A percentile compares a stretch with the other conserved stretches of the same genome.
Evolutionary conservation across 1,139 yeast species (phyloP).

Genomic region (Blastobotrys persicus): DNA sequence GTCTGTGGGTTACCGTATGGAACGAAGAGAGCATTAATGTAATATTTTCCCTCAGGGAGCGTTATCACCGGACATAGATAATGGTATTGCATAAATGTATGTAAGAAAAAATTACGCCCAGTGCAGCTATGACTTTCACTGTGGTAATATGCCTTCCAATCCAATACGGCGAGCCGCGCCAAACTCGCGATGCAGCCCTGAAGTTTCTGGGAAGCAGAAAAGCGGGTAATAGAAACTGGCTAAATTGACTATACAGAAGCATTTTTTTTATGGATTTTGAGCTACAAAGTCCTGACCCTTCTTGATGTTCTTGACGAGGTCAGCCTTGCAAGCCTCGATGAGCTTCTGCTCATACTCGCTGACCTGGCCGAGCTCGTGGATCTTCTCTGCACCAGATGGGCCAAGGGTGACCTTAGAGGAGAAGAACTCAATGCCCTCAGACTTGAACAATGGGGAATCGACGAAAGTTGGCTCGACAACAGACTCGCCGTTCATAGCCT

Average conservation of each 20-base stretch:
- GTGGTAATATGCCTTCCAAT: not conserved
- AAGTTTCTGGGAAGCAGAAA: too few species aligned
- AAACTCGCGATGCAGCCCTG: too few species aligned
- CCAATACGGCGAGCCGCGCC: too few species aligned
- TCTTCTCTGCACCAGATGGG: conserved; percentile 80
- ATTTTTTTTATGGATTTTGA: conserved; percentile 40
- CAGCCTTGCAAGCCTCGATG: conserved; percentile 46
- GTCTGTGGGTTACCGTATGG: too few species aligned
- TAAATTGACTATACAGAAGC: too few species aligned
- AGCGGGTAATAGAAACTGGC: too few species aligned
- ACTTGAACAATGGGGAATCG: conserved; percentile 75
- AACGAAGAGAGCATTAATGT: too few species aligned
- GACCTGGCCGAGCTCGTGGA: conserved; percentile 71
- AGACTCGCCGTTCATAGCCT: conserved; percentile 50
- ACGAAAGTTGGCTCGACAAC: conserved; percentile 62
- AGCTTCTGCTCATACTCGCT: conserved; percentile 79
- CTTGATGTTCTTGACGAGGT: conserved; percentile 56
- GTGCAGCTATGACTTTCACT: not conserved
- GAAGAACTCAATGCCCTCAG: conserved; percentile 86
- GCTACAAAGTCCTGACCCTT: conserved; percentile 65
- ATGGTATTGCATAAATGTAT: too few species aligned
- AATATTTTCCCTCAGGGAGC: not conserved
- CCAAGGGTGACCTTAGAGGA: conserved; percentile 90
- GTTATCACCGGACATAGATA: not conserved
- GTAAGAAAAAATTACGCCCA: not conserved